A percentile compares a stretch with the other conserved stretches of the same genome.
Evolutionary conservation across 257 asterid species (phyloP).

Genomic region (Fraxinus quadrangulata): DNA sequence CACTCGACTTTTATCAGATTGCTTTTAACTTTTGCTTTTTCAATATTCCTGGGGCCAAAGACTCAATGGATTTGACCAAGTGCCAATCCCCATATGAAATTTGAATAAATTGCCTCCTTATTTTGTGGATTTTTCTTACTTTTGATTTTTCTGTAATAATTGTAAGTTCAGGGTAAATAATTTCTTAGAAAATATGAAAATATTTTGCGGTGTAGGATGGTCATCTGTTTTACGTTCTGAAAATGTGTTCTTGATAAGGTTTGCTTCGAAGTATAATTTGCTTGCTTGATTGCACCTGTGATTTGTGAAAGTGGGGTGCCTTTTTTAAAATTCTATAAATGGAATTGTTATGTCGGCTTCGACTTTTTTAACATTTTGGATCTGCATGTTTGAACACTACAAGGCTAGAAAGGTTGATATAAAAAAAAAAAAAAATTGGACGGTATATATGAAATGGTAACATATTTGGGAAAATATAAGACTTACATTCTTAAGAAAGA

Average conservation of each 20-base stretch:
- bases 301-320: neutral
- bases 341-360: neutral
- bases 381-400: neutral
- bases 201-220: neutral
- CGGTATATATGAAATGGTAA: no score
- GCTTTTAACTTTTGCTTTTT: slow-evolving; percentile 53
- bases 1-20: slow-evolving; percentile 46
- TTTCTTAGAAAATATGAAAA: neutral
- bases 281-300: neutral
- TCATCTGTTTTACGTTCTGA: neutral
- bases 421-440: neutral
- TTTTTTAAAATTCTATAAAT: no score
- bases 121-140: slow-evolving; percentile 41
- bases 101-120: slow-evolving; percentile 38
- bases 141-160: neutral
- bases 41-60: slow-evolving; percentile 41
- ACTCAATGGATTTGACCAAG: slow-evolving; percentile 68
- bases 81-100: slow-evolving; percentile 27
- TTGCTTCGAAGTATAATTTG: neutral
- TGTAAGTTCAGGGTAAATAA: neutral
- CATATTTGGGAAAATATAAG: neutral
- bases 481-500: no score
- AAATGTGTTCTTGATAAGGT: neutral
- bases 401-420: neutral
- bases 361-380: neutral